Evolutionary conservation across 2,329 filamentous ascomycete species (phyloP).

Genomic region (Aspergillus uvarum): DNA sequence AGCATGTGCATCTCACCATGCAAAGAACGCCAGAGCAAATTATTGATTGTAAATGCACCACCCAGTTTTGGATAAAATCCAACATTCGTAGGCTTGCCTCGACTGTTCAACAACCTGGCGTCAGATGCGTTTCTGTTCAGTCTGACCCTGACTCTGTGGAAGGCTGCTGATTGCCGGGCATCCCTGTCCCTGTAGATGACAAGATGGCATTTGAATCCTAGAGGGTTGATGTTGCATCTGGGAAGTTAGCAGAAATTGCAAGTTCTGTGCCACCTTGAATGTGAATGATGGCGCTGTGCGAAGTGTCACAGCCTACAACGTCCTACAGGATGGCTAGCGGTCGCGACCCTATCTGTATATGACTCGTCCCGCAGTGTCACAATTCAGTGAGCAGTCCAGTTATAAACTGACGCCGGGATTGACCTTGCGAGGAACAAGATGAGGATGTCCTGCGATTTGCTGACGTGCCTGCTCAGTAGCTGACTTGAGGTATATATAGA

Average conservation of each 20-base stretch:
- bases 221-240: not conserved
- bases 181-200: not conserved
- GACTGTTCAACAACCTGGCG: too few species aligned
- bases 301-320: not conserved
- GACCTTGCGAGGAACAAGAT: too few species aligned
- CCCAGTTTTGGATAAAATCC: too few species aligned
- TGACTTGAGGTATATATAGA: too few species aligned
- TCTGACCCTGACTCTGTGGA: not conserved
- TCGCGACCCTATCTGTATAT: not conserved
- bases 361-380: not conserved
- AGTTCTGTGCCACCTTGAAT: not conserved
- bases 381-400: not conserved
- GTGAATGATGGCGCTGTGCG: not conserved
- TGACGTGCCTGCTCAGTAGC: too few species aligned
- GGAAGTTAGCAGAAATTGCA: not conserved
- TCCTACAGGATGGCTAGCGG: too few species aligned
- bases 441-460: too few species aligned
- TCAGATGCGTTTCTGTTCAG: not conserved
- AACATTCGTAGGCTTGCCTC: too few species aligned
- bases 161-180: not conserved
- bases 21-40: not conserved
- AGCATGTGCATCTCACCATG: not conserved
- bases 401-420: not conserved
- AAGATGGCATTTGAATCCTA: not conserved
- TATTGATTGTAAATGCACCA: too few species aligned